Evolutionary conservation across 2,329 filamentous ascomycete genomes (phyloP).

Genomic region (Claviceps africana): DNA sequence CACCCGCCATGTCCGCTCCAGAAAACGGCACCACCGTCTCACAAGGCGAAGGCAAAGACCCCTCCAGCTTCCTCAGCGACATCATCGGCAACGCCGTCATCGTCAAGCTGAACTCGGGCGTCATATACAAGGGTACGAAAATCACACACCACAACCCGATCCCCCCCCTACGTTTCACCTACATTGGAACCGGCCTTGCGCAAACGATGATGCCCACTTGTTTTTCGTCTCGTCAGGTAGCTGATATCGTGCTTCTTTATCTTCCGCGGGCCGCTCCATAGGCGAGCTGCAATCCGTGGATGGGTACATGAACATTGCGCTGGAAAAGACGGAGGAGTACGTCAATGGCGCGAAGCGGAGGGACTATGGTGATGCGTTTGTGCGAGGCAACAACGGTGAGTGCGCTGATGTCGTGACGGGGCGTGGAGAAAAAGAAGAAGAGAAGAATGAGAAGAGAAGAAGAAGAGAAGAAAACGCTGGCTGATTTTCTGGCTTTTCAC

Average conservation of each 20-base stretch:
- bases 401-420: neutral
- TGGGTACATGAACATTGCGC: conserved; percentile 98
- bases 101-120: conserved; percentile 96
- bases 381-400: conserved; percentile 87
- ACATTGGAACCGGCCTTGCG: no score
- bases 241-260: no score
- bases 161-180: no score
- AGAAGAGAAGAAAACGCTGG: no score
- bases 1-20: conserved; percentile 17
- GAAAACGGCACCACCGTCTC: conserved; percentile 54
- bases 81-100: conserved; percentile 91
- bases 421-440: no score
- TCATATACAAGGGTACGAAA: conserved; percentile 78
- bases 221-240: no score
- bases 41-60: conserved; percentile 70
- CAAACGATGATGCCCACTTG: no score
- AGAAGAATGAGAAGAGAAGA: no score
- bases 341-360: conserved; percentile 72
- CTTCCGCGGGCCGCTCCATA: conserved; percentile 20
- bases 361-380: conserved; percentile 87
- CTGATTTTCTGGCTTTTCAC: neutral
- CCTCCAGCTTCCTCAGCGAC: conserved; percentile 81
- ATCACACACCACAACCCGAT: neutral
- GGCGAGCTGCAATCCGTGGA: conserved; percentile 94
- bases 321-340: conserved; percentile 89